phyloP scores from a whole-genome alignment of 495 filamentous ascomycete species.

The Podospora pseudopauciseta region DNA sequence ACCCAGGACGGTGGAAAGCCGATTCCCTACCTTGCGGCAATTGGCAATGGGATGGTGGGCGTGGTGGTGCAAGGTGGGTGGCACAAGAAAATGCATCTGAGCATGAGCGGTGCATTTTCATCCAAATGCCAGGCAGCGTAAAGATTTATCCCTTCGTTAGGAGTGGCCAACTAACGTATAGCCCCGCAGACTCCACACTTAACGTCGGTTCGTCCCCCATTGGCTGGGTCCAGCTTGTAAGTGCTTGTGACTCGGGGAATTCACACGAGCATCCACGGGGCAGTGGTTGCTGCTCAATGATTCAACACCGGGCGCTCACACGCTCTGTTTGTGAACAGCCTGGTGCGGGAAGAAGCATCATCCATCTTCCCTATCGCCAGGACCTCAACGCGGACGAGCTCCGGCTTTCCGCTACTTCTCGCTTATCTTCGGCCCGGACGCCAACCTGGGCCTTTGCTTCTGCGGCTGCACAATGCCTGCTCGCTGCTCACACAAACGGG shows the following conservation, averaged over 20 bases:
- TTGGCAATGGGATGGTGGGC: too few species aligned
- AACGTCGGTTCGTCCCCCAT: neutral
- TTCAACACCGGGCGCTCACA: neutral
- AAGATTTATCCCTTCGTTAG: neutral
- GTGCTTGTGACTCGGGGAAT: too few species aligned
- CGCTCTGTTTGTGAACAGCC: neutral
- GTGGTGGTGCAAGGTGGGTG: neutral
- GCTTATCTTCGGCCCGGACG: constrained; percentile 19
- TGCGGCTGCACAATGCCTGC: constrained; percentile 12
- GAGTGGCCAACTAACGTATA: too few species aligned
- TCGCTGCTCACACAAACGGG: neutral
- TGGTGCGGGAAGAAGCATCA: neutral
- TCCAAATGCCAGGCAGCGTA: neutral
- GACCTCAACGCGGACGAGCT: neutral
- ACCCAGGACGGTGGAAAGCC: neutral
- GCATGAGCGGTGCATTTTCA: neutral
- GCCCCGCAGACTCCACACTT: neutral
- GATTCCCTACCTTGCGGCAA: neutral
- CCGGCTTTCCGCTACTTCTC: constrained; percentile 3
- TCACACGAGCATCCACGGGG: neutral
- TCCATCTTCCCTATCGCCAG: neutral
- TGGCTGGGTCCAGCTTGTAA: neutral
- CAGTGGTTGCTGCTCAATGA: neutral
- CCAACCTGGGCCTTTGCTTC: constrained; percentile 9
- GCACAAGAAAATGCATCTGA: neutral